Percentiles rank a stretch among this genome's conserved stretches.
Evolutionary conservation across 345 rosid genomes (phyloP).

Genomic region (Melastoma malabathricum): DNA sequence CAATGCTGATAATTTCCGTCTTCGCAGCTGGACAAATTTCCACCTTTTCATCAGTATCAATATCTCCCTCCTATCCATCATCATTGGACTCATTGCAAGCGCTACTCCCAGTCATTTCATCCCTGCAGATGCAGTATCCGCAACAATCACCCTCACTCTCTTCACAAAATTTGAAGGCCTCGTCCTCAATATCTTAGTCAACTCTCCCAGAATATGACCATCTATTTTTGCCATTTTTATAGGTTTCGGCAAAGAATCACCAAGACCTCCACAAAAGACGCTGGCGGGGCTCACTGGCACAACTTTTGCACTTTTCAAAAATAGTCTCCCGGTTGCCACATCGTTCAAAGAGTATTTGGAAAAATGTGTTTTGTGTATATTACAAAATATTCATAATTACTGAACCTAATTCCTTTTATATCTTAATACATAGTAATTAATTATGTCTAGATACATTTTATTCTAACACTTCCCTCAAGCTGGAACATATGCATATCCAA

Average conservation of each 20-base stretch:
- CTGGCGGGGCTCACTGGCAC: constrained; percentile 21
- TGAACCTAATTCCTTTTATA: too few species aligned
- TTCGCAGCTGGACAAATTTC: too few species aligned
- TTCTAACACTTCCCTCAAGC: too few species aligned
- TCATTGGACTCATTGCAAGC: constrained; percentile 13
- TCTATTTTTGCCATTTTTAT: constrained; percentile 17
- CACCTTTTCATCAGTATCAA: too few species aligned
- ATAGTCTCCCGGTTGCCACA: constrained; percentile 27
- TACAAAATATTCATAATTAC: too few species aligned
- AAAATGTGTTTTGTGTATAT: too few species aligned
- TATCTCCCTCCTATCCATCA: constrained; percentile 7
- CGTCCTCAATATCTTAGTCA: constrained; percentile 2
- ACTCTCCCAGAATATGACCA: constrained; percentile 7
- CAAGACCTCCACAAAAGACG: neutral
- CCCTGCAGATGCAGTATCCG: neutral
- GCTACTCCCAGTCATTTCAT: constrained; percentile 2
- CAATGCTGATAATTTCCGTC: too few species aligned
- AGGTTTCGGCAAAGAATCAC: constrained; percentile 29
- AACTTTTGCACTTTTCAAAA: constrained; percentile 31
- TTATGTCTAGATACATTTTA: too few species aligned
- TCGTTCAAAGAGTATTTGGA: too few species aligned
- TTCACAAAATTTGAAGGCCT: neutral
- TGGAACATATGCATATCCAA: too few species aligned
- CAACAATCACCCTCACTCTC: constrained; percentile 4
- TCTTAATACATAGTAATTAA: too few species aligned